A percentile compares a stretch with the other conserved stretches of the same genome.
Conservation (phyloP, 306 rosid genomes). For the Casuarina cunninghamiana region DNA sequence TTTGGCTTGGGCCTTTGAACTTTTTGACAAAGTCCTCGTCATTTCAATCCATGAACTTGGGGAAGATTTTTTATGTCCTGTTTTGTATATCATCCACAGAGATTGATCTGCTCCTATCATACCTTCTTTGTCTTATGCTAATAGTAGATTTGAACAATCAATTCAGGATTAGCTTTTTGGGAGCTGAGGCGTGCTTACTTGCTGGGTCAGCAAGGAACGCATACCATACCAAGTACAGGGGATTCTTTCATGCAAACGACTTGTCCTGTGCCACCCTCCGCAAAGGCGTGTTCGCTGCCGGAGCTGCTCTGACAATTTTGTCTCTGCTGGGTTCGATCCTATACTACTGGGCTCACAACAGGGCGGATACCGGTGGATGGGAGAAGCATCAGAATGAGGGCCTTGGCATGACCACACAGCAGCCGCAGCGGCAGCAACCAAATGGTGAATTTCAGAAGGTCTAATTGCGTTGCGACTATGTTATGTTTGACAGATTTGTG, state of each 20-base stretch:
- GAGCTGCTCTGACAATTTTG: constrained; percentile 75
- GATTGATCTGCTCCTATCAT: not conserved
- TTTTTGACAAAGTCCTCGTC: too few species aligned
- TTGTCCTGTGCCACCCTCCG: constrained; percentile 86
- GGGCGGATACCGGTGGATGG: constrained; percentile 96
- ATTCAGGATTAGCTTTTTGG: constrained; percentile 75
- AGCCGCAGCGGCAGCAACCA: constrained; percentile 38
- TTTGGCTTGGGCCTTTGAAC: too few species aligned
- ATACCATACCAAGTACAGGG: constrained; percentile 83
- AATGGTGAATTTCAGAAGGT: constrained; percentile 53
- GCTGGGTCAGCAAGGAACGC: constrained; percentile 98
- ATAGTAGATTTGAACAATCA: constrained; percentile 10
- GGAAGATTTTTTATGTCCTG: not conserved
- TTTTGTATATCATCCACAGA: too few species aligned
- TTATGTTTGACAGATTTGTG: constrained; percentile 37
- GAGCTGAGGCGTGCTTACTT: constrained; percentile 87
- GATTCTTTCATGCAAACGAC: constrained; percentile 22
- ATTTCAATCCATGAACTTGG: not conserved
- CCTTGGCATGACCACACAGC: constrained; percentile 46
- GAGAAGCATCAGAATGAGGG: constrained; percentile 82
- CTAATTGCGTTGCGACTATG: constrained; percentile 20
- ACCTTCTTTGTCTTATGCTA: not conserved
- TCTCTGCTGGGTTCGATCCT: constrained; percentile 64
- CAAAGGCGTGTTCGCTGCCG: constrained; percentile 96
- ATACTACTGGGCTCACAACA: constrained; percentile 84